Conservation (phyloP, 257 asterid genomes). For the Hygrophila difformis region DNA sequence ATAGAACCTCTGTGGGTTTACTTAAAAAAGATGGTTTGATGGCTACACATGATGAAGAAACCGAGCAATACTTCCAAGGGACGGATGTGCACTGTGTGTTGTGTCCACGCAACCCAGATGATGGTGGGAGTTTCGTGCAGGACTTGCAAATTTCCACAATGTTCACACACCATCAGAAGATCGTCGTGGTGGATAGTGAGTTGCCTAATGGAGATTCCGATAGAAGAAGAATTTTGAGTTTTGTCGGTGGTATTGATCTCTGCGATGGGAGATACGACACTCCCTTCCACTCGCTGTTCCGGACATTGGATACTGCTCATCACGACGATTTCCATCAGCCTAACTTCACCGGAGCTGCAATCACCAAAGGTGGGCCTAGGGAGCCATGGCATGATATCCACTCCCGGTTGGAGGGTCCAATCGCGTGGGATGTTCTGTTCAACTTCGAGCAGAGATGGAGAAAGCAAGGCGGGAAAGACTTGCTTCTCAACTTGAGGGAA, state of each 20-base stretch:
- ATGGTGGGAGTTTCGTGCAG: conserved; percentile 85
- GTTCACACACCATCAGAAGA: conserved; percentile 97
- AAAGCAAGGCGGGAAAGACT: conserved; percentile 82
- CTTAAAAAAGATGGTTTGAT: conserved; percentile 83
- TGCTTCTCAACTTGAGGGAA: conserved; percentile 60
- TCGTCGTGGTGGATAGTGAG: conserved; percentile 67
- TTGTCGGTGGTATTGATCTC: conserved; percentile 89
- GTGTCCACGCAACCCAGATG: conserved; percentile 89
- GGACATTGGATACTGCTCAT: conserved; percentile 83
- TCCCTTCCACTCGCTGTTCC: conserved; percentile 82
- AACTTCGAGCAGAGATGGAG: conserved; percentile 97
- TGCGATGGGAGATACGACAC: conserved; percentile 91
- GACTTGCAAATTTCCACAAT: conserved; percentile 76
- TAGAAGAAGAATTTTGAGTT: conserved; percentile 62
- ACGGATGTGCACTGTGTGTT: conserved; percentile 67
- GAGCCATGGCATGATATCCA: conserved; percentile 98
- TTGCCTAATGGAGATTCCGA: conserved; percentile 56
- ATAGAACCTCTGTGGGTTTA: conserved; percentile 74
- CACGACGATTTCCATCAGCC: conserved; percentile 96
- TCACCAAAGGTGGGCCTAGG: conserved; percentile 83
- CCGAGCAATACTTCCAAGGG: conserved; percentile 51
- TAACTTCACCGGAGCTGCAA: conserved; percentile 57
- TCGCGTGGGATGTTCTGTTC: conserved; percentile 90
- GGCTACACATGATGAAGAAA: conserved; percentile 94
- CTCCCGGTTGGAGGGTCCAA: conserved; percentile 78